Conservation (phyloP, 129 eudicot genomes). For the Sambucus nigra region DNA sequence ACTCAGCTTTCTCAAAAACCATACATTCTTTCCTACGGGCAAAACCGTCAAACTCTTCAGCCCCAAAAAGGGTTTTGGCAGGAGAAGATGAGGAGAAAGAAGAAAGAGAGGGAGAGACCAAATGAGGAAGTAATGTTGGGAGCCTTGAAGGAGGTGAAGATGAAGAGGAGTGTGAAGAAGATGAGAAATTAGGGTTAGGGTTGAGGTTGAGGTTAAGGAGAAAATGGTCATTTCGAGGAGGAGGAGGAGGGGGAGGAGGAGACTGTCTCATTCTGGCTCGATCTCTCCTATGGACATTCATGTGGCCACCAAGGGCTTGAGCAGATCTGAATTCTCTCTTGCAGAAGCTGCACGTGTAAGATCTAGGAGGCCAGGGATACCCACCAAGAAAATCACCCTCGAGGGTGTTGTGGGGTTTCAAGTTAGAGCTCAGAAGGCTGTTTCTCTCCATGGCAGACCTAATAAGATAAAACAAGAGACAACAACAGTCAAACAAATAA, state of each 20-base stretch:
- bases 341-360: conserved; percentile 29
- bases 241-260: conserved; percentile 13
- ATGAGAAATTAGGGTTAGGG: conserved; percentile 27
- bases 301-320: conserved; percentile 44
- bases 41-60: conserved; percentile 7
- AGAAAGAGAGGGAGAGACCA: conserved; percentile 6
- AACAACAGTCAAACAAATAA: too few species aligned
- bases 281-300: too few species aligned
- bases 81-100: too few species aligned
- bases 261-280: conserved; percentile 23
- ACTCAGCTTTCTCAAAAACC: too few species aligned
- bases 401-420: too few species aligned
- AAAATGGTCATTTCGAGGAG: too few species aligned
- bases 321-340: conserved; percentile 37
- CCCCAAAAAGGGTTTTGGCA: conserved; percentile 3
- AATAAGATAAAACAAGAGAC: too few species aligned
- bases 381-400: conserved; percentile 7
- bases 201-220: conserved; percentile 16
- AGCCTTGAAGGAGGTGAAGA: too few species aligned
- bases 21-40: conserved; percentile 2
- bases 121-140: background rate
- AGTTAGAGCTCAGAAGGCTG: too few species aligned
- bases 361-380: conserved; percentile 30
- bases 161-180: too few species aligned
- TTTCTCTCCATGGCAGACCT: too few species aligned